Conservation (phyloP, 352 stramenopile species). For the Aphanomyces cochlioides region DNA sequence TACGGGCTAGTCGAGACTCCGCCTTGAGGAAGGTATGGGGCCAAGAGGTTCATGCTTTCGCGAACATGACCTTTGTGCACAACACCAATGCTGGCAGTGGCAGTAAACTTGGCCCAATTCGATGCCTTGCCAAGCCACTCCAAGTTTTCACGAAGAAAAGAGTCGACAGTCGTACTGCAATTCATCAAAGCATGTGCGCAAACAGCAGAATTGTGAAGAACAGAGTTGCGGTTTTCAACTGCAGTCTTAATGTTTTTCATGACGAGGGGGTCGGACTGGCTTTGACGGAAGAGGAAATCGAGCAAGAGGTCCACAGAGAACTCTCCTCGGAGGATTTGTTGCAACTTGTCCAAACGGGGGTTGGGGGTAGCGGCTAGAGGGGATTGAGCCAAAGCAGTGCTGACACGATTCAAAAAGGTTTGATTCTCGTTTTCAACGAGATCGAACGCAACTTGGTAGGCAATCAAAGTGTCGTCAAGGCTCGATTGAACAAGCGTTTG, state of each 20-base stretch:
- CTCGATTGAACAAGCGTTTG: slow-evolving; percentile 42
- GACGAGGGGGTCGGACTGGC: slow-evolving; percentile 87
- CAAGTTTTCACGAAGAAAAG: slow-evolving; percentile 97
- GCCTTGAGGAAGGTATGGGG: slow-evolving; percentile 95
- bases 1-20: slow-evolving; percentile 85
- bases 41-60: slow-evolving; percentile 96
- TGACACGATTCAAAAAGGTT: slow-evolving; percentile 93
- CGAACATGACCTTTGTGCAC: slow-evolving; percentile 97
- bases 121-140: slow-evolving; percentile 98
- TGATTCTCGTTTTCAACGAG: slow-evolving; percentile 97
- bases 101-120: slow-evolving; percentile 99
- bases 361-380: slow-evolving; percentile 30
- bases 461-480: slow-evolving; percentile 85
- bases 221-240: slow-evolving; percentile 93
- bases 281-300: slow-evolving; percentile 90
- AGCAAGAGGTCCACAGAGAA: slow-evolving; percentile 92
- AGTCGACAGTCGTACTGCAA: slow-evolving; percentile 96
- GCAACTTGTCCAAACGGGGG: slow-evolving; percentile 79
- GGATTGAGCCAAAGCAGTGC: slow-evolving; percentile 63
- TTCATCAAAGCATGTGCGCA: slow-evolving; percentile 97
- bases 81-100: slow-evolving; percentile 96
- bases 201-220: slow-evolving; percentile 97
- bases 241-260: slow-evolving; percentile 94
- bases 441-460: slow-evolving; percentile 98
- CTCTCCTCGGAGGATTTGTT: slow-evolving; percentile 78